Conservation (phyloP, 2,329 filamentous ascomycete genomes). For the Laburnicola sp. region DNA sequence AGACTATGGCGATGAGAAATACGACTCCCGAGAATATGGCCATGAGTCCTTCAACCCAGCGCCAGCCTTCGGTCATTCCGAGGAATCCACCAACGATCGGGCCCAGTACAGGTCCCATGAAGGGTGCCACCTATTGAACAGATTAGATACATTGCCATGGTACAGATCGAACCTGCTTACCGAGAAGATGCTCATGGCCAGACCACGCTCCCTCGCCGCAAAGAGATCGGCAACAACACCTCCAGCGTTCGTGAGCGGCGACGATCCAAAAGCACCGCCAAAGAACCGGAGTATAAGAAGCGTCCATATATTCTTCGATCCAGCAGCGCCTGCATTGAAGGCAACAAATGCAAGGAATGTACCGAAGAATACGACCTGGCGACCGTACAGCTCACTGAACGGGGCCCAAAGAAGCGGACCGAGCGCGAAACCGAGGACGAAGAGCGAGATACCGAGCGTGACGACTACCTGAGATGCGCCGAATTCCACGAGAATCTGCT, state of each 20-base stretch:
- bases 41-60: constrained; percentile 53
- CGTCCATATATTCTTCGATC: constrained; percentile 48
- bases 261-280: constrained; percentile 47
- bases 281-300: constrained; percentile 52
- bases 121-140: too few species aligned
- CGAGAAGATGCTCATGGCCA: constrained; percentile 51
- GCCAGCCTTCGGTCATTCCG: constrained; percentile 25
- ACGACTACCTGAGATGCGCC: constrained; percentile 56
- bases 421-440: constrained; percentile 64
- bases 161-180: too few species aligned
- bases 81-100: constrained; percentile 46
- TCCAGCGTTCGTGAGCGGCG: constrained; percentile 51
- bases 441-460: constrained; percentile 66
- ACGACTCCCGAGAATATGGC: constrained; percentile 52
- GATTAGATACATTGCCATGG: too few species aligned
- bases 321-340: constrained; percentile 44
- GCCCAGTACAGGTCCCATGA: constrained; percentile 53
- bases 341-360: constrained; percentile 30
- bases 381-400: constrained; percentile 58
- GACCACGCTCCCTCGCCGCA: constrained; percentile 42
- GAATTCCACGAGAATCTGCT: constrained; percentile 62
- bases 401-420: constrained; percentile 70
- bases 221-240: constrained; percentile 43
- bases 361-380: constrained; percentile 41
- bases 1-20: constrained; percentile 57